A percentile compares a stretch with the other conserved stretches of the same genome.
Conservation (phyloP, 75 land plant species). For the Pinus albicaulis region DNA sequence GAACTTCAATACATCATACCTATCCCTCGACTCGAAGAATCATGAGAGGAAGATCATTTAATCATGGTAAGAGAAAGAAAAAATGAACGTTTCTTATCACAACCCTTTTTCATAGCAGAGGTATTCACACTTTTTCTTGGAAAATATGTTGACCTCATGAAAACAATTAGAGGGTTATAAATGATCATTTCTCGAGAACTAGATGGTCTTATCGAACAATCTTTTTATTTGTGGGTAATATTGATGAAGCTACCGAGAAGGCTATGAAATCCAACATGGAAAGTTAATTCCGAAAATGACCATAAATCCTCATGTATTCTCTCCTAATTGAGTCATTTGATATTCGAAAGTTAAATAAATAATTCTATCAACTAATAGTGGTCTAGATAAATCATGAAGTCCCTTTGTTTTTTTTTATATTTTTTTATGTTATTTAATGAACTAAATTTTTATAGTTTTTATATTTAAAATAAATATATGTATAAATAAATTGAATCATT, state of each 20-base stretch:
- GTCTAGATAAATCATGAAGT: no score
- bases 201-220: not conserved
- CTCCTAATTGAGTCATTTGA: conserved; percentile 2
- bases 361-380: conserved; percentile 5
- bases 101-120: not conserved
- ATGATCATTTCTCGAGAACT: not conserved
- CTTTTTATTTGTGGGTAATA: not conserved
- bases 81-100: not conserved
- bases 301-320: not conserved
- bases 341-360: not conserved
- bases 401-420: no score
- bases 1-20: not conserved
- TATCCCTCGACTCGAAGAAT: not conserved
- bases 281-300: not conserved
- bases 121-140: not conserved
- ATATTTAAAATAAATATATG: no score
- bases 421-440: no score
- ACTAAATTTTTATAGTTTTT: no score
- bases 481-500: no score
- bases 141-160: not conserved
- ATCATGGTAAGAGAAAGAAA: not conserved
- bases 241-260: not conserved
- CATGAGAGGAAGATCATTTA: not conserved
- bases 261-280: not conserved
- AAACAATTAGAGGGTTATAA: not conserved